Evolutionary conservation across 2,329 filamentous ascomycete genomes (phyloP), one percentile per base, ranked within the genome.

Genomic region (Niveomyces coronatus): DNA sequence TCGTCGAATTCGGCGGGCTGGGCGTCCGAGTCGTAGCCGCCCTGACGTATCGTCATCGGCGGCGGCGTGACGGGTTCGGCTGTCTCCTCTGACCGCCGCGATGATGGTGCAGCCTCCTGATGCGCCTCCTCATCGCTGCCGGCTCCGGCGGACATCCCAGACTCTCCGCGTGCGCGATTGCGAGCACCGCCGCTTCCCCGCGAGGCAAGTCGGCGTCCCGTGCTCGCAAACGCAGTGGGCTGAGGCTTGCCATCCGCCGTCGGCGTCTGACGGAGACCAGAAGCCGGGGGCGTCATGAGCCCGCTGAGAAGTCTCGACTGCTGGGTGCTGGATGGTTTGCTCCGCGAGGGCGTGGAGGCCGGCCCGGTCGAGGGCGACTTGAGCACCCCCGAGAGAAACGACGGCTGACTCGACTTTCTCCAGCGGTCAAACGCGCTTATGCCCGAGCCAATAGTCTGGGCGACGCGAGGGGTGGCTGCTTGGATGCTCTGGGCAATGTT

Each of bases 401-500:
- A 61, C 5, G 62, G 62, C 40, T 75, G 73, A 49, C 68, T 71
- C 13, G 72, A 75, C 55, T 82, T 89, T 37, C 88, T 80, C 89
- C 89, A 95, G 58, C 82, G 94, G 32, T 86, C 88, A 76, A 88
- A 94, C n/a, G 87, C 89, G n/a, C 87, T 86, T n/a, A 86, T 74
- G 26, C 80, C 57, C 17, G 76, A 76, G 1, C 75, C 85, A 17
- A 94, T 81, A 4, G 82, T 82, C 54, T 94, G 81, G 5, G 85
- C 85, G 13, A 94, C 82, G 22, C 86, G 79, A 4, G 88, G 89
- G 3, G 85, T 83, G 5, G 81, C 78, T 9, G 85, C 81, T 45
- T 88, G 77, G 32, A 88, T 79, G 22, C 85, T 75, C 32, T 82
- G 81, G 1, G 85, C 82, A 29, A 94, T 74, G 28, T 83, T 85